Percentiles rank a stretch among this genome's conserved stretches.
These are phyloP conservation scores for Ustilago loliicola DNA, from an alignment of 1,284 basidiomycete species.

Conservation along the genomic window DNA sequence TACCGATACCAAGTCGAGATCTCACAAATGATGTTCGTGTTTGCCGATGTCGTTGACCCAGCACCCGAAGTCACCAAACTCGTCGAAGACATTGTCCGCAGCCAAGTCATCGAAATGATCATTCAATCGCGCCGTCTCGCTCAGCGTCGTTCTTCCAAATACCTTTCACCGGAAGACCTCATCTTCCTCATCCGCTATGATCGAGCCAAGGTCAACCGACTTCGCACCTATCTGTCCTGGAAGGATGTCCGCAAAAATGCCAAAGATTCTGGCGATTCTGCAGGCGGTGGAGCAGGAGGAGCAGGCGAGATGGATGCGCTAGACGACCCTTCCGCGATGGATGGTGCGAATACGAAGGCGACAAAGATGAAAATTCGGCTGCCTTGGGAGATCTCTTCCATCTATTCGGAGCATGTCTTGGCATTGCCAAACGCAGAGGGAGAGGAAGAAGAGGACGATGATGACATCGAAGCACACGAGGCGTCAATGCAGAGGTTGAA, in stretches of 20 bases:
- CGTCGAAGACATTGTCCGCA: slow-evolving; percentile 94
- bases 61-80: slow-evolving; percentile 87
- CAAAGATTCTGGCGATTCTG: slow-evolving; percentile 78
- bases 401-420: slow-evolving; percentile 76
- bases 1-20: slow-evolving; percentile 75
- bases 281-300: slow-evolving; percentile 75
- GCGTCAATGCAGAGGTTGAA: slow-evolving; percentile 85
- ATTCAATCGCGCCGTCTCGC: slow-evolving; percentile 89
- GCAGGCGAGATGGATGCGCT: slow-evolving; percentile 42
- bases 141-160: slow-evolving; percentile 83
- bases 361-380: slow-evolving; percentile 94
- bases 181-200: slow-evolving; percentile 97
- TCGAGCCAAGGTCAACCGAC: slow-evolving; percentile 90
- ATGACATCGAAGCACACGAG: slow-evolving; percentile 94
- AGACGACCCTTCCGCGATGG: slow-evolving; percentile 37
- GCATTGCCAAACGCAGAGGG: slow-evolving; percentile 82
- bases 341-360: slow-evolving; percentile 77
- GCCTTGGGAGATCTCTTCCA: slow-evolving; percentile 93
- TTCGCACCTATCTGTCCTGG: slow-evolving; percentile 96
- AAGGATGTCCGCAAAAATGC: slow-evolving; percentile 96
- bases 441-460: slow-evolving; percentile 87
- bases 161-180: slow-evolving; percentile 90
- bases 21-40: slow-evolving; percentile 95
- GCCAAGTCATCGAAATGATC: slow-evolving; percentile 92
- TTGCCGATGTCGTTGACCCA: slow-evolving; percentile 93